These are phyloP conservation scores for Chloropicon primus DNA, from an alignment of 139 green algal genomes.

Conservation along the genomic window DNA sequence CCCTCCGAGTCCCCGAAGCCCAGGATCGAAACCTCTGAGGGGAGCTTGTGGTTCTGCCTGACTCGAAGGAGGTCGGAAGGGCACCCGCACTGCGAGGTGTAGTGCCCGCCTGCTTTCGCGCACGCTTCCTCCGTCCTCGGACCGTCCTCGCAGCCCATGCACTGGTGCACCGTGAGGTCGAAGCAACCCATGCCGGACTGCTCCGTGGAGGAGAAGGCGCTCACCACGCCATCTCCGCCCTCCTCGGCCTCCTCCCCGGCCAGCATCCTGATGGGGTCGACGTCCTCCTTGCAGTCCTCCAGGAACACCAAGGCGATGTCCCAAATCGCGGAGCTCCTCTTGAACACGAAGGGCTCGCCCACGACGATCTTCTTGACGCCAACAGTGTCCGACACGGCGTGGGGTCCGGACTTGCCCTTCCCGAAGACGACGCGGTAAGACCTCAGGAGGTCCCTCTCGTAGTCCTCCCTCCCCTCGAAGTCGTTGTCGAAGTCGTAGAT, in stretches of 20 bases:
- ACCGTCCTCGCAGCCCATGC: background rate
- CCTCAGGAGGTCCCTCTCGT: background rate
- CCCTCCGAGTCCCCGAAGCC: background rate
- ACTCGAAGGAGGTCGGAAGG: background rate
- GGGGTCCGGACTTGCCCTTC: background rate
- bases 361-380: background rate
- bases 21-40: background rate
- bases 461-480: background rate
- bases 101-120: background rate
- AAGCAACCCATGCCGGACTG: background rate
- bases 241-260: background rate
- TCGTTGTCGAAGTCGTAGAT: background rate
- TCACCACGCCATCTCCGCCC: background rate
- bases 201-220: background rate
- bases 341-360: background rate
- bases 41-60: background rate
- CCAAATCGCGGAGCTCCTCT: background rate
- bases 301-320: background rate
- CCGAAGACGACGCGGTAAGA: background rate
- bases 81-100: background rate
- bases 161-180: background rate
- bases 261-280: background rate
- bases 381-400: background rate
- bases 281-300: background rate
- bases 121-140: background rate